phyloP scores from a whole-genome alignment of 805 yeast genomes.

The Yarrowia hollandica region DNA sequence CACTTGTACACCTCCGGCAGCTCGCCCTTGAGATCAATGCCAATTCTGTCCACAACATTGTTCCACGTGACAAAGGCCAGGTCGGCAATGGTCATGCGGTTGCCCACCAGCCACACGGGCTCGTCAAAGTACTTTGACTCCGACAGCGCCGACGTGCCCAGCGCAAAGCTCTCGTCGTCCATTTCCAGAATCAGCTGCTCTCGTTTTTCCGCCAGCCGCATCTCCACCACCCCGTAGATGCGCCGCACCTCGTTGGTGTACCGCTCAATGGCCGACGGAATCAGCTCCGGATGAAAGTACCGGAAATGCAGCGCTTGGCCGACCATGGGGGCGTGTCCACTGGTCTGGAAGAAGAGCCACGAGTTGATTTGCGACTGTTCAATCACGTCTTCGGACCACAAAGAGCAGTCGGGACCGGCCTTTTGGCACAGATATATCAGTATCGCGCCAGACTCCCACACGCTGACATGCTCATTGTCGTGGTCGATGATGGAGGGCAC shows the following conservation, averaged over 20 bases:
- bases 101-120: constrained; percentile 95
- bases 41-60: constrained; percentile 89
- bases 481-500: constrained; percentile 95
- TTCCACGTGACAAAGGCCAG: constrained; percentile 95
- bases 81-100: constrained; percentile 78
- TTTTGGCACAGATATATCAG: constrained; percentile 72
- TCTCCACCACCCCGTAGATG: constrained; percentile 62
- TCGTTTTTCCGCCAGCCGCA: constrained; percentile 90
- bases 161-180: constrained; percentile 81
- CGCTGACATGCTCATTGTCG: constrained; percentile 69
- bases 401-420: constrained; percentile 61
- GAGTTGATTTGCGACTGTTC: constrained; percentile 83
- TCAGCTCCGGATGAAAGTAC: constrained; percentile 81
- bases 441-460: constrained; percentile 96
- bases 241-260: constrained; percentile 45
- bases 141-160: constrained; percentile 84
- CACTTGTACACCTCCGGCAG: constrained; percentile 89
- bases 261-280: constrained; percentile 85
- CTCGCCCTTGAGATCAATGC: constrained; percentile 80
- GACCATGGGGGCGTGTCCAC: constrained; percentile 98
- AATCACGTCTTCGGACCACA: constrained; percentile 74
- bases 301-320: constrained; percentile 95
- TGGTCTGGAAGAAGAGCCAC: constrained; percentile 93
- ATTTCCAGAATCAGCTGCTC: constrained; percentile 82
- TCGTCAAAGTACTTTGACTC: constrained; percentile 85